Evolutionary conservation across 768 basidiomycete genomes (phyloP).

Genomic region (Naganishia vishniacii): DNA sequence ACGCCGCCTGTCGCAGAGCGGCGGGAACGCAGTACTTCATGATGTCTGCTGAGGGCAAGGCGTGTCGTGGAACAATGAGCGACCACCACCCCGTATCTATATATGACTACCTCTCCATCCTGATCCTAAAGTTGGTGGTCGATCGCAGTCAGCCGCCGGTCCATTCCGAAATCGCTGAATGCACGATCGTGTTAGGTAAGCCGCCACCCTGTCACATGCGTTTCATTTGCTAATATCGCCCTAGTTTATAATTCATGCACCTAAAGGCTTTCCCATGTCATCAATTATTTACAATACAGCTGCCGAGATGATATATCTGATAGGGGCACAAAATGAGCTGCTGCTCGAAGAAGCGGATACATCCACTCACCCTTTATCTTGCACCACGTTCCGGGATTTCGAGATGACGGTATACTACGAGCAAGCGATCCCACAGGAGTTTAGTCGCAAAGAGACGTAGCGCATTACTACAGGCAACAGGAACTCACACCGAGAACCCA

Average conservation of each 20-base stretch:
- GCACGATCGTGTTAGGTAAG: background rate
- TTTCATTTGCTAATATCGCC: no score
- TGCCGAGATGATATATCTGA: constrained; percentile 37
- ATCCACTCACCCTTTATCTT: constrained; percentile 44
- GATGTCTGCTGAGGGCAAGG: background rate
- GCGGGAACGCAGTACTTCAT: background rate
- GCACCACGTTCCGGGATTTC: constrained; percentile 41
- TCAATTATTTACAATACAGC: constrained; percentile 18
- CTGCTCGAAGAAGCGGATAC: constrained; percentile 19
- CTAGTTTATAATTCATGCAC: no score
- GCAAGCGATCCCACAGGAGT: background rate
- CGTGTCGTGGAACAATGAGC: no score
- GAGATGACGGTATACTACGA: constrained; percentile 42
- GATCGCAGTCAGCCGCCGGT: background rate
- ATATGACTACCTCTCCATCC: background rate
- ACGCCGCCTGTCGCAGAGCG: background rate
- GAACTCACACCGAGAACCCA: constrained; percentile 47
- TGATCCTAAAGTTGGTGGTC: background rate
- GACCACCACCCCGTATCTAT: background rate
- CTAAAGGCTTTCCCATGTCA: background rate
- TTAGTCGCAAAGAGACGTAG: background rate
- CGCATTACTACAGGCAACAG: background rate
- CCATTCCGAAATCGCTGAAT: constrained; percentile 2
- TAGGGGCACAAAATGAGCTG: constrained; percentile 13
- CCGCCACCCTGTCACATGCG: background rate